A percentile compares a stretch with the other conserved stretches of the same genome.
phyloP scores from a whole-genome alignment of 352 stramenopile species.

The Pythium biforme region DNA sequence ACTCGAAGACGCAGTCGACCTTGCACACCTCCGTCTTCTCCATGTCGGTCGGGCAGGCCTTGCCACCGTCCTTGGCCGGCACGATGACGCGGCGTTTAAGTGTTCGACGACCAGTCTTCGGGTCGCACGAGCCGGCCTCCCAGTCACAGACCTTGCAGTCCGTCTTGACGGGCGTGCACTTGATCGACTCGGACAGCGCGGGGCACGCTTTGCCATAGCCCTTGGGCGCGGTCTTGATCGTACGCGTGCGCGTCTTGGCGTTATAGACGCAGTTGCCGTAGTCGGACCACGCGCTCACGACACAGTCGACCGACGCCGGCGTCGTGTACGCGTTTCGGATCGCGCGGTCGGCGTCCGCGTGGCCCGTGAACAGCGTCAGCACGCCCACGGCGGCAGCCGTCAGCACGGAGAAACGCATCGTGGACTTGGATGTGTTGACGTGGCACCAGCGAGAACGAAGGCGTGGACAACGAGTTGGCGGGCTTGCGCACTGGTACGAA shows the following conservation, averaged over 20 bases:
- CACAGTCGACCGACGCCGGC: not conserved
- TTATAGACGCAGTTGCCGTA: not conserved
- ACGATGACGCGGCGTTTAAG: conserved; percentile 2
- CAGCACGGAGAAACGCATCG: not conserved
- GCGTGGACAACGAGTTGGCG: too few species aligned
- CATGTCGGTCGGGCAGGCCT: conserved; percentile 2
- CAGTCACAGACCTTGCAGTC: conserved; percentile 16
- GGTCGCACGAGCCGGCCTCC: not conserved
- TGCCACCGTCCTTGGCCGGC: conserved; percentile 11
- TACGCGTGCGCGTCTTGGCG: conserved; percentile 8
- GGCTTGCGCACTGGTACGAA: not conserved
- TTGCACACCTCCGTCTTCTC: not conserved
- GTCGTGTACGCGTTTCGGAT: not conserved
- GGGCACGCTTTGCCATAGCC: conserved; percentile 7
- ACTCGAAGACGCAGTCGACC: not conserved
- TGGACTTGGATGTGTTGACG: too few species aligned
- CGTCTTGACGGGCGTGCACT: conserved; percentile 8
- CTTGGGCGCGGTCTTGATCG: not conserved
- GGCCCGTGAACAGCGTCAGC: not conserved
- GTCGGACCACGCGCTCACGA: conserved; percentile 9
- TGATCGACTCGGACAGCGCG: conserved; percentile 10
- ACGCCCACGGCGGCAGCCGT: not conserved
- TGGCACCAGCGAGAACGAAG: too few species aligned
- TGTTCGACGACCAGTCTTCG: not conserved
- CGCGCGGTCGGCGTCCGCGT: not conserved